Percentiles rank a stretch among this genome's conserved stretches.
phyloP scores from a whole-genome alignment of 2,329 filamentous ascomycete species.

The Furcasterigmium furcatum region DNA sequence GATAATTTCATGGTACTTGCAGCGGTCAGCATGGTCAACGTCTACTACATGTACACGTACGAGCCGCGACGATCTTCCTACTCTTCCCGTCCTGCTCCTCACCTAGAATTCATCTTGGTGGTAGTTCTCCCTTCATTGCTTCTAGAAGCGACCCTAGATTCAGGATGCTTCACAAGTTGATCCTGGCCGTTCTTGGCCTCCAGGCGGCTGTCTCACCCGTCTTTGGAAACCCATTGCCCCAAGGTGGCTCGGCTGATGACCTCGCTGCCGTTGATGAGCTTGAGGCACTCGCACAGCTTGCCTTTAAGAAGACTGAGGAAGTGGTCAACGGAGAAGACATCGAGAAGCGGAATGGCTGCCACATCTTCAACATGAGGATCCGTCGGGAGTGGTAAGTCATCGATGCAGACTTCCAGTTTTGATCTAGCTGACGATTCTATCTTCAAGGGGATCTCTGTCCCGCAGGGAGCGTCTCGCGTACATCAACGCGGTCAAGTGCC shows the following conservation, averaged over 20 bases:
- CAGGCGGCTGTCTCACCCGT: constrained; percentile 6
- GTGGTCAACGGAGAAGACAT: constrained; percentile 10
- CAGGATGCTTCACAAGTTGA: background rate
- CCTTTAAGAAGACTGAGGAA: constrained; percentile 18
- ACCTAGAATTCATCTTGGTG: no score
- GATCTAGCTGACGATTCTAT: background rate
- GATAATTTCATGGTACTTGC: no score
- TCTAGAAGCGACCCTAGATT: no score
- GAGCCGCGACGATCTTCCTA: no score
- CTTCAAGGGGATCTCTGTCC: constrained; percentile 22
- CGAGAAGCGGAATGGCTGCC: constrained; percentile 15
- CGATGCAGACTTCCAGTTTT: background rate
- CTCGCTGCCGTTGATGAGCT: constrained; percentile 7
- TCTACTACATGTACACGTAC: no score
- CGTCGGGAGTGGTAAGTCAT: constrained; percentile 24
- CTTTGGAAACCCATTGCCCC: constrained; percentile 2
- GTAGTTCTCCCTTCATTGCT: no score
- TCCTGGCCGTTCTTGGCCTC: constrained; percentile 13
- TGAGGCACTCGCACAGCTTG: constrained; percentile 8
- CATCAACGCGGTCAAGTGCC: constrained; percentile 40
- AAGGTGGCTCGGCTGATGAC: background rate
- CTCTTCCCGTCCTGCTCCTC: no score
- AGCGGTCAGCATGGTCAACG: no score
- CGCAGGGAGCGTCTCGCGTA: constrained; percentile 31
- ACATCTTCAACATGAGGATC: constrained; percentile 22